phyloP scores from a whole-genome alignment of 2,329 filamentous ascomycete genomes.

The Ophiosphaerella korrae region DNA sequence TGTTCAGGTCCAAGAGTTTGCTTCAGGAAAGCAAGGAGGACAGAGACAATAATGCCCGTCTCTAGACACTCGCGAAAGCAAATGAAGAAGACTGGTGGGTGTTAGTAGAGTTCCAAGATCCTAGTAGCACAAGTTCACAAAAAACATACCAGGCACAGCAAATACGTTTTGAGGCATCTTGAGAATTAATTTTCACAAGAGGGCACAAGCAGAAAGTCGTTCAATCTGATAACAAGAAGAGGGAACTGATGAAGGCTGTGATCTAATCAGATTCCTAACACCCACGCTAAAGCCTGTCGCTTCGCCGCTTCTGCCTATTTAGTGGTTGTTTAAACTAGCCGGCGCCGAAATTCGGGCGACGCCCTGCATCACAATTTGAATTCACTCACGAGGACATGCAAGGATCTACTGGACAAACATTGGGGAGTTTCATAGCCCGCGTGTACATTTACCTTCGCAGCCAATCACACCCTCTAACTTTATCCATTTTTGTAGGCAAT shows the following conservation, averaged over 20 bases:
- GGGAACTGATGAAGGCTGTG: conserved; percentile 1
- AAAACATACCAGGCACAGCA: conserved; percentile 64
- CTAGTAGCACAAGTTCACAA: background rate
- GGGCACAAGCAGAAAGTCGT: background rate
- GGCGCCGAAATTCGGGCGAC: conserved; percentile 16
- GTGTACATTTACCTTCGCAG: conserved; percentile 1
- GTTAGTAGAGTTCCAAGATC: background rate
- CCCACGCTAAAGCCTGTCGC: background rate
- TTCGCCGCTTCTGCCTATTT: background rate
- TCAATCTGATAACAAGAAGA: conserved; percentile 11
- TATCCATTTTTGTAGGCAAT: too few species aligned
- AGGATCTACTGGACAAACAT: conserved; percentile 4
- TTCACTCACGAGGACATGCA: background rate
- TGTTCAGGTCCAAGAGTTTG: conserved; percentile 72
- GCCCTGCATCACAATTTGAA: conserved; percentile 10
- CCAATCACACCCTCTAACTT: too few species aligned
- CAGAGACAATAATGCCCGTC: conserved; percentile 82
- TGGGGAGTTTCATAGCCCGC: conserved; percentile 2
- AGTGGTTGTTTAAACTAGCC: conserved; percentile 6
- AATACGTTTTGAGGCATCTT: conserved; percentile 70
- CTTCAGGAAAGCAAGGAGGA: conserved; percentile 84
- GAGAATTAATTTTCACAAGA: conserved; percentile 4
- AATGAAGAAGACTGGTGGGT: conserved; percentile 76
- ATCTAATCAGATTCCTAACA: conserved; percentile 33
- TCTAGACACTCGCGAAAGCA: conserved; percentile 86